Base-by-base conservation (phyloP, 2,329 filamentous ascomycete genomes). In the Phaeomoniella chlamydospora region DNA sequence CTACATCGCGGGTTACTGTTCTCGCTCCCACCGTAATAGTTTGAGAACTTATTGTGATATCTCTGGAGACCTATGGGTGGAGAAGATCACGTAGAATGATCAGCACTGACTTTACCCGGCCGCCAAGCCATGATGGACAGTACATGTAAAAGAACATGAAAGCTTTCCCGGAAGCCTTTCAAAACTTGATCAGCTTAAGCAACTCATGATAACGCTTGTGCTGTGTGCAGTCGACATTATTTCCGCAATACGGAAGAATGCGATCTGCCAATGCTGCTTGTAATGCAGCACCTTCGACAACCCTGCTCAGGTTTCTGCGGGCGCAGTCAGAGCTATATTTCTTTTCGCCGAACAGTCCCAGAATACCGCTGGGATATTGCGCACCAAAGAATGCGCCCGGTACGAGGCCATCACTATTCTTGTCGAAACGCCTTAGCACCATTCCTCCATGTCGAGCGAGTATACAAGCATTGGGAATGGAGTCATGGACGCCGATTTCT, bases 231-330 rank as follows among this genome's bases (percentile, higher is more conserved):
- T 26, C n/a, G 22, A 6, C 22, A 26, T 26, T 26, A n/a, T n/a
- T 26, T 26, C 22, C 22, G 22, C 22, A 9, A 26, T 9, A 26
- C 22, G 22, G 22, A 26, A 26, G 9, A n/a, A 26, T 26, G 22
- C 22, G 22, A 26, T 26, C 22, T n/a, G 22, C 9, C 9, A n/a
- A 26, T 15, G 13, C 33, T 12, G 2, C 33, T 35, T 15, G 44
- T 38, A 32, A 37, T 16, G 45, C 50, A 37, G 61, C 56, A 44
- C 72, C 72, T 33, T 75, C 72, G 36, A 52, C 58, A 38, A 58
- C 57, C 31, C 70, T 88, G 14, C 65, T 90, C 43, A 76, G 75
- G 45, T 88, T 83, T 54, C 67, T 90, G 43, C 76, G 74, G 45
- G 72, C 66, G 37, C 82, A 87, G n/a, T 26, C 22, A 6, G 22